Evolutionary conservation across 1,284 basidiomycete species (phyloP).

Genomic region (Rhodotorula sp.): DNA sequence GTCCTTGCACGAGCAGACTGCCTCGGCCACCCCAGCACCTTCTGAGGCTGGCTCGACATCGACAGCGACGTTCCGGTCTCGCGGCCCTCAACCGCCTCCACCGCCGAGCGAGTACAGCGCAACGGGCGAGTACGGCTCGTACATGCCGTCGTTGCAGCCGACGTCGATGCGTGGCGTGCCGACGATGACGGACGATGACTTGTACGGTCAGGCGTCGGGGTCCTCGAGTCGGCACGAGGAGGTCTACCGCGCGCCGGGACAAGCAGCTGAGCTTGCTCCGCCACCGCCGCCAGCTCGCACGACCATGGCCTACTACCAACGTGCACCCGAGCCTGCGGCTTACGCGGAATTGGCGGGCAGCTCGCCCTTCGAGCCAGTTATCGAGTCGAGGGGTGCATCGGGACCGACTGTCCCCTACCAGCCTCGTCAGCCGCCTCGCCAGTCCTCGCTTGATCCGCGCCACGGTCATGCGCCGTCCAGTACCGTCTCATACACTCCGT

Average conservation of each 20-base stretch:
- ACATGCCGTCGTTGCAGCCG: neutral
- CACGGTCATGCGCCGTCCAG: no score
- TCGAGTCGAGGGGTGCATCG: neutral
- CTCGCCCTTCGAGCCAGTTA: conserved; percentile 9
- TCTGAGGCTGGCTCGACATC: neutral
- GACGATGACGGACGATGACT: no score
- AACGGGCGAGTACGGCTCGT: conserved; percentile 17
- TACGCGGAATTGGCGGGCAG: neutral
- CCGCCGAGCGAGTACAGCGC: conserved; percentile 9
- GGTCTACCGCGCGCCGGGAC: neutral
- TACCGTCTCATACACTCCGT: neutral
- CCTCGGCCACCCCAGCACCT: neutral
- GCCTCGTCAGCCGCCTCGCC: neutral
- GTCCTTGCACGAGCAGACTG: neutral
- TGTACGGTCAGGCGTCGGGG: no score
- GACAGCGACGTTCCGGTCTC: neutral
- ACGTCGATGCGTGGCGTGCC: neutral
- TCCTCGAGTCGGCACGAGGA: no score
- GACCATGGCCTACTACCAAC: neutral
- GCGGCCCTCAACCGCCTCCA: neutral
- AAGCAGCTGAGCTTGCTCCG: no score
- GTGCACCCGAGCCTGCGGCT: neutral
- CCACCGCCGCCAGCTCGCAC: no score
- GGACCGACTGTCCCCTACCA: neutral
- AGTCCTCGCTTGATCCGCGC: neutral